Evolutionary conservation across 1,284 basidiomycete species (phyloP), one percentile per base, ranked within the genome.

Genomic region (Apiotrichum domesticum): DNA sequence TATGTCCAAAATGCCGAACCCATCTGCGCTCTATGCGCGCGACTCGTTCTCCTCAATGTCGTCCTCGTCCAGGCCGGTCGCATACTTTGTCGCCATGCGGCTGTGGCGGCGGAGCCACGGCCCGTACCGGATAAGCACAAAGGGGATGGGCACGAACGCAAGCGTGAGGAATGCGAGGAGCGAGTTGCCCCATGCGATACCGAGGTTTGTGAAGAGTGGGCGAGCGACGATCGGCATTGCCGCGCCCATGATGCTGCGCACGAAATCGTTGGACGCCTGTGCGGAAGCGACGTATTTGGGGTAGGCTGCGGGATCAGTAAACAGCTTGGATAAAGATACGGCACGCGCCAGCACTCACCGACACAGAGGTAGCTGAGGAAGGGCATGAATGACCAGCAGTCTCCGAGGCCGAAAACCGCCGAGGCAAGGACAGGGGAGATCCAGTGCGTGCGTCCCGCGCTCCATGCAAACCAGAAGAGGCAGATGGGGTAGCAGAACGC

Each of bases 281-380:
- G 63, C 69, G 37, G 58, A 70, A 32, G 62, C 68, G 42, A 85
- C 81, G 64, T 85, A 80, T 29, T 85, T 70, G 1, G 85, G 82
- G 70, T 86, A 87, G 0, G 82, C 73, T 42, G 41, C 13, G 37
- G 9, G 37, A 39, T 9, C 13, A 9, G 37, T 39, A 39, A 39
- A 39, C 9, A 13, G 29, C 29, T 29, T 29, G 29, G 29, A 29
- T 29, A 29, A 29, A 29, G 29, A 29, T 3, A 29, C 29, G 29
- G 29, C 29, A 29, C 29, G 29, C 29, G 29, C 29, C 29, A 29
- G n/a, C n/a, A 42, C 41, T 14, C n/a, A 42, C 41, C 41, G 9
- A 51, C 40, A 41, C 86, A 81, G 55, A 86, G 77, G 59, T 88
- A 85, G 46, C 69, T 71, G 42, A 73, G 63, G 14, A 69, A 70